Evolutionary conservation across 176 grass and related monocot genomes (phyloP), one percentile per base, ranked within the genome.

Genomic region (Chrysopogon serrulatus): DNA sequence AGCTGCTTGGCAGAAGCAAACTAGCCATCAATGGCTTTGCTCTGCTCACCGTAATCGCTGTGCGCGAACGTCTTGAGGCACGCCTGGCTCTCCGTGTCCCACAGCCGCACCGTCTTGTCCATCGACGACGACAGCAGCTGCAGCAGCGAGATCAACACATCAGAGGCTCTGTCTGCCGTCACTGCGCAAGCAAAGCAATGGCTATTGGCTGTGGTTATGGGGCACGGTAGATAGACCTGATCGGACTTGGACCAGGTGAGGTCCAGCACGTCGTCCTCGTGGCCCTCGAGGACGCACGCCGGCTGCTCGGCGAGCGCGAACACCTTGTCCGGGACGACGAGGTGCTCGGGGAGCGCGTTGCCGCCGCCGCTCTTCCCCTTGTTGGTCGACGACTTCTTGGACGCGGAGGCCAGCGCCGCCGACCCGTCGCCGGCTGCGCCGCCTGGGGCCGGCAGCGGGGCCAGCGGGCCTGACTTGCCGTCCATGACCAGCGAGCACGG

Each of bases 101-200:
- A 98, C 65, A 98, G 84, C 77, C 96, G 89, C 40, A 98, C 96
- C 23, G 96, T 95, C 85, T 98, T 98, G 72, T 98, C 96, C 96
- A 98, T 98, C 1, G 96, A 98, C 47, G 96, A 95, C 72, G 96
- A 98, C 65, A 98, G 82, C 85, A 98, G 24, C 79, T 92, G 88
- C 78, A 6, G 1, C 8, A n/a, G 13, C 14, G 1, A 73, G 39
- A 8, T 43, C 10, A 68, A 61, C 57, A 13, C 13, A 1, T 71
- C 0, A 42, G 19, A 6, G 14, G 65, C n/a, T 81, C 18, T 23
- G 49, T 7, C 19, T 53, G 49, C 19, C 9, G 49, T 53, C 19
- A 8, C 49, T 53, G 19, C 9, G 49, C 37, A 69, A 33, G 67
- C 49, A 35, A 39, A 9, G 4, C 60, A 5, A 13, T 71, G 73